Evolutionary conservation across 2,329 filamentous ascomycete species (phyloP).

Genomic region (Biscogniauxia marginata): DNA sequence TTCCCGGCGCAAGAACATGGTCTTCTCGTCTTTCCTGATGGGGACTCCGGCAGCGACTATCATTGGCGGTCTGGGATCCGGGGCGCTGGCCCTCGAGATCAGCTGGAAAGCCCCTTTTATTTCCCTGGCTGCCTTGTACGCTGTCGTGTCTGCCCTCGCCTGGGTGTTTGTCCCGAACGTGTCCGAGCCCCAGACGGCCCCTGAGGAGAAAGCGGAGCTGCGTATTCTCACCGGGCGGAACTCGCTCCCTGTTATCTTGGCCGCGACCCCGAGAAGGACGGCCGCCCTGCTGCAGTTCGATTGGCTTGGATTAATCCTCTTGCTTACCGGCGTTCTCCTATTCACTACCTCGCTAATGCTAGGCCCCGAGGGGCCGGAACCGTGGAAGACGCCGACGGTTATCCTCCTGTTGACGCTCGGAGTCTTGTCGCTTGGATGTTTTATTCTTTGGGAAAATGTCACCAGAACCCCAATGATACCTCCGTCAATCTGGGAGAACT

Average conservation of each 20-base stretch:
- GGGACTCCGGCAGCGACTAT: slow-evolving; percentile 34
- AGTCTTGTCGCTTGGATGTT: slow-evolving; percentile 30
- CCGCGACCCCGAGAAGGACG: slow-evolving; percentile 15
- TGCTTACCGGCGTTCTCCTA: slow-evolving; percentile 30
- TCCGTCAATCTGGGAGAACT: slow-evolving; percentile 29
- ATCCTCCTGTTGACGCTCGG: slow-evolving; percentile 32
- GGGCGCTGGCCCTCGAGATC: slow-evolving; percentile 27
- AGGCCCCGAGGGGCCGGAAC: slow-evolving; percentile 31
- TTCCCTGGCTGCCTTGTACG: slow-evolving; percentile 30
- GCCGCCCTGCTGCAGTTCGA: slow-evolving; percentile 27
- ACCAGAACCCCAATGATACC: slow-evolving; percentile 34
- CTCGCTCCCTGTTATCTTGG: slow-evolving; percentile 19
- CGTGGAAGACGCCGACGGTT: slow-evolving; percentile 35
- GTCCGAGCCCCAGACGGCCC: slow-evolving; percentile 17
- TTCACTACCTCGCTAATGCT: slow-evolving; percentile 33
- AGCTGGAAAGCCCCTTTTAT: slow-evolving; percentile 34
- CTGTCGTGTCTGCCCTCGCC: slow-evolving; percentile 23
- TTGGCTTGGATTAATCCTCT: slow-evolving; percentile 30
- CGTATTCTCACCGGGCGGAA: slow-evolving; percentile 17
- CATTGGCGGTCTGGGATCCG: slow-evolving; percentile 34
- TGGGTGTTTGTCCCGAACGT: slow-evolving; percentile 31
- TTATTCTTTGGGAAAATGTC: slow-evolving; percentile 33
- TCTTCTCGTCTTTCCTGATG: slow-evolving; percentile 35
- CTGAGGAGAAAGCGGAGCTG: slow-evolving; percentile 16
- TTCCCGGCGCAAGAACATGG: slow-evolving; percentile 33